Evolutionary conservation across 257 asterid genomes (phyloP).

Genomic region (Haberlea rhodopensis): DNA sequence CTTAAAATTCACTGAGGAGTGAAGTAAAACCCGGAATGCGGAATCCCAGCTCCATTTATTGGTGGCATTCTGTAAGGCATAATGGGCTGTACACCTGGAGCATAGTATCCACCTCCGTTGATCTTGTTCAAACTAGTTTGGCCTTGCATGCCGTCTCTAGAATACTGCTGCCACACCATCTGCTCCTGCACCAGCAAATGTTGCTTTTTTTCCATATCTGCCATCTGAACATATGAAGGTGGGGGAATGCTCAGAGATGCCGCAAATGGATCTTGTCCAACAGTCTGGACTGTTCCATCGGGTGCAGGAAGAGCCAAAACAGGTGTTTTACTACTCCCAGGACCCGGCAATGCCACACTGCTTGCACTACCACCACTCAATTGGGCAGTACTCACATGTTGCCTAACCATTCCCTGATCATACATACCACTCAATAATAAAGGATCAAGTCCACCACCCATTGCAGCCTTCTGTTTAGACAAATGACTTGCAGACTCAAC

Average conservation of each 20-base stretch:
- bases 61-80: slow-evolving; percentile 77
- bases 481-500: slow-evolving; percentile 71
- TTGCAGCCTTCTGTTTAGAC: slow-evolving; percentile 59
- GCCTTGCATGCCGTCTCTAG: slow-evolving; percentile 73
- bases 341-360: slow-evolving; percentile 56
- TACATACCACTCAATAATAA: slow-evolving; percentile 81
- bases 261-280: slow-evolving; percentile 75
- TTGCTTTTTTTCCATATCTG: slow-evolving; percentile 83
- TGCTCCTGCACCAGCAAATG: slow-evolving; percentile 71
- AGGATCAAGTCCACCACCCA: too few species aligned
- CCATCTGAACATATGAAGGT: slow-evolving; percentile 77
- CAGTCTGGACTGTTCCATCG: slow-evolving; percentile 50
- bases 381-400: slow-evolving; percentile 58
- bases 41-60: slow-evolving; percentile 51
- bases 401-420: slow-evolving; percentile 75
- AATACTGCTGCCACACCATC: slow-evolving; percentile 72
- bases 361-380: too few species aligned
- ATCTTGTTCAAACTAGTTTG: slow-evolving; percentile 70
- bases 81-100: slow-evolving; percentile 49
- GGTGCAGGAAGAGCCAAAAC: too few species aligned
- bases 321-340: too few species aligned
- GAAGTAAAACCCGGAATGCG: slow-evolving; percentile 56
- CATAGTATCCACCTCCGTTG: slow-evolving; percentile 52
- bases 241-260: slow-evolving; percentile 70
- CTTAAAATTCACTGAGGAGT: slow-evolving; percentile 31